Evolutionary conservation across 1,139 yeast genomes (phyloP).

Genomic region (Geotrichum fermentans): DNA sequence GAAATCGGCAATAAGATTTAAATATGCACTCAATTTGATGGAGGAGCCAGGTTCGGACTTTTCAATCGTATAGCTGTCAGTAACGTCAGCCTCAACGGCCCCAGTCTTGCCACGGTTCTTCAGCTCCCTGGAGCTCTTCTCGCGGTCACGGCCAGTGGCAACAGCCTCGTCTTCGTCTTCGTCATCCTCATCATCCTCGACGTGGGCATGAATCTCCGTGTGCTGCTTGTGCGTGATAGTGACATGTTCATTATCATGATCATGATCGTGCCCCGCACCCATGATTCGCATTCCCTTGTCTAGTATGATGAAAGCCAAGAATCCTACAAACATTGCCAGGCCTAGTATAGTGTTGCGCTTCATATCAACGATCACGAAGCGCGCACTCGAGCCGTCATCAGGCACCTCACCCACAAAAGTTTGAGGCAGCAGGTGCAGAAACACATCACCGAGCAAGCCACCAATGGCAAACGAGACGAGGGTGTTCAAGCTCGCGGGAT

Average conservation of each 20-base stretch:
- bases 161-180: constrained; percentile 25
- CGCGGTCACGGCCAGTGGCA: constrained; percentile 20
- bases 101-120: constrained; percentile 9
- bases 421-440: constrained; percentile 61
- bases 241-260: constrained; percentile 42
- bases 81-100: constrained; percentile 14
- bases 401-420: constrained; percentile 50
- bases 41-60: constrained; percentile 24
- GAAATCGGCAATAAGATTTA: constrained; percentile 61
- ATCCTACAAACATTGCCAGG: constrained; percentile 52
- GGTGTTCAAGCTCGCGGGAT: constrained; percentile 45
- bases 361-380: constrained; percentile 47
- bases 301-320: constrained; percentile 49
- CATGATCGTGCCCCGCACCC: constrained; percentile 37
- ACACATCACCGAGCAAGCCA: constrained; percentile 63
- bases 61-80: constrained; percentile 17
- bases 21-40: constrained; percentile 48
- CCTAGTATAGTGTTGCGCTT: constrained; percentile 48
- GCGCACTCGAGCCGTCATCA: constrained; percentile 39
- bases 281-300: constrained; percentile 54
- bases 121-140: constrained; percentile 8
- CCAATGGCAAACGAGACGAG: constrained; percentile 67
- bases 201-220: constrained; percentile 20
- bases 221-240: constrained; percentile 37
- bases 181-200: constrained; percentile 23